Percentiles rank a stretch among this genome's conserved stretches.
Conservation (phyloP, 2,329 filamentous ascomycete genomes). For the Alternaria atra region DNA sequence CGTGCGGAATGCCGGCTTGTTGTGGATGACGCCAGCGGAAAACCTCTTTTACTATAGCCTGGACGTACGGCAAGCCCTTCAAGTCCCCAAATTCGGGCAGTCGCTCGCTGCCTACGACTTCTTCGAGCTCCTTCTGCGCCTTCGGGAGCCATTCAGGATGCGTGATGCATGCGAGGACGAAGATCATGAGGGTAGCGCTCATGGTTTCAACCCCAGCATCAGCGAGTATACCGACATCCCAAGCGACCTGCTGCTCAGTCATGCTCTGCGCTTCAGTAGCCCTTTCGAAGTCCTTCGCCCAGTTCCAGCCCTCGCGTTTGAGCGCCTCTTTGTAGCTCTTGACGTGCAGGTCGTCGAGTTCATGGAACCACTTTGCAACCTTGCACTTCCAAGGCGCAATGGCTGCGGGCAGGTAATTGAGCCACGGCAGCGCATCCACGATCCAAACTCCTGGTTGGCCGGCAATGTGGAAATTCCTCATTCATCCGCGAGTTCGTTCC, state of each 20-base stretch:
- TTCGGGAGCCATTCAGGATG: conserved; percentile 18
- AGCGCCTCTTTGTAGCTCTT: conserved; percentile 22
- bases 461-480: conserved; percentile 25
- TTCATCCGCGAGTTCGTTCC: conserved; percentile 16
- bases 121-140: conserved; percentile 20
- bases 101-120: conserved; percentile 30
- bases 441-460: conserved; percentile 49
- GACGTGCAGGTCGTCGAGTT: conserved; percentile 25
- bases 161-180: conserved; percentile 26
- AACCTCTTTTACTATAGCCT: conserved; percentile 41
- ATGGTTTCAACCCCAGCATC: conserved; percentile 36
- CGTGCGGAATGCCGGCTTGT: conserved; percentile 56
- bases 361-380: conserved; percentile 25
- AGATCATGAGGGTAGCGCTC: conserved; percentile 13
- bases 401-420: conserved; percentile 53
- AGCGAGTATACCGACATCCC: conserved; percentile 26
- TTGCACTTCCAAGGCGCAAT: conserved; percentile 45
- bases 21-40: conserved; percentile 48
- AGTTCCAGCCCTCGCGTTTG: conserved; percentile 31
- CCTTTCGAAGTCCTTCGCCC: conserved; percentile 12
- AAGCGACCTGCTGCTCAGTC: too few relatives aligned
- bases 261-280: neutral
- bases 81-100: conserved; percentile 35
- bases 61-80: conserved; percentile 36
- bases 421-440: conserved; percentile 55